phyloP scores from a whole-genome alignment of 305 asterid genomes.

The Fraxinus dipetala region DNA sequence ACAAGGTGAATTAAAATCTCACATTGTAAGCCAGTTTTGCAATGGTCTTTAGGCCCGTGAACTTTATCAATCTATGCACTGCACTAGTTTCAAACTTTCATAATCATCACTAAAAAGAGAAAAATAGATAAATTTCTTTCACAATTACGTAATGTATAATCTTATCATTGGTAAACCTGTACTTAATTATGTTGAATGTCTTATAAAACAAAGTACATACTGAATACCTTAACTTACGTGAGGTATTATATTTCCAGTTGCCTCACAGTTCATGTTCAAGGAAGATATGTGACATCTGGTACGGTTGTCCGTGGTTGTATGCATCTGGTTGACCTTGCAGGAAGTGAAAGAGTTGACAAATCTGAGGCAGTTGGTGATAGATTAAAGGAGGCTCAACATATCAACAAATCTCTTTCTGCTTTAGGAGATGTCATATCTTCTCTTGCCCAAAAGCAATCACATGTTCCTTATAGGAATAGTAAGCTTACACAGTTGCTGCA shows the following conservation, averaged over 20 bases:
- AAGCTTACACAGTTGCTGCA: slow-evolving; percentile 96
- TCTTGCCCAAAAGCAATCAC: slow-evolving; percentile 76
- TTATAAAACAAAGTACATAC: not conserved
- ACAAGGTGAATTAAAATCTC: not conserved
- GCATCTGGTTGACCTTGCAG: slow-evolving; percentile 98
- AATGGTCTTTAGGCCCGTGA: not conserved
- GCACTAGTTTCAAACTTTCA: not conserved
- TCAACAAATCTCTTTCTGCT: slow-evolving; percentile 84
- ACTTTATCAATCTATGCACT: not conserved
- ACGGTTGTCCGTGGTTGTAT: slow-evolving; percentile 68
- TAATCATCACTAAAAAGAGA: not conserved
- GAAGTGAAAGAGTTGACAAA: slow-evolving; percentile 86
- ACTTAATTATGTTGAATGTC: not conserved
- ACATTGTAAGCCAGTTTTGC: not conserved
- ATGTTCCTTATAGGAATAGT: slow-evolving; percentile 89
- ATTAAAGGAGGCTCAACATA: slow-evolving; percentile 79
- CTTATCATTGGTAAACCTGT: slow-evolving; percentile 4
- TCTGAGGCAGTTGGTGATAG: slow-evolving; percentile 77
- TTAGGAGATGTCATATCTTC: slow-evolving; percentile 88
- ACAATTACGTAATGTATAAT: not conserved
- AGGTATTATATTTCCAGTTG: slow-evolving; percentile 53
- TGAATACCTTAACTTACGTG: slow-evolving; percentile 11
- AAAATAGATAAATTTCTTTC: not conserved
- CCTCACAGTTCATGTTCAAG: slow-evolving; percentile 90
- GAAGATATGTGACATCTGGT: slow-evolving; percentile 77